A percentile compares a stretch with the other conserved stretches of the same genome.
These are phyloP conservation scores for Dactylellina leptospora DNA, from an alignment of 2,329 filamentous ascomycete genomes.

Conservation along the genomic window DNA sequence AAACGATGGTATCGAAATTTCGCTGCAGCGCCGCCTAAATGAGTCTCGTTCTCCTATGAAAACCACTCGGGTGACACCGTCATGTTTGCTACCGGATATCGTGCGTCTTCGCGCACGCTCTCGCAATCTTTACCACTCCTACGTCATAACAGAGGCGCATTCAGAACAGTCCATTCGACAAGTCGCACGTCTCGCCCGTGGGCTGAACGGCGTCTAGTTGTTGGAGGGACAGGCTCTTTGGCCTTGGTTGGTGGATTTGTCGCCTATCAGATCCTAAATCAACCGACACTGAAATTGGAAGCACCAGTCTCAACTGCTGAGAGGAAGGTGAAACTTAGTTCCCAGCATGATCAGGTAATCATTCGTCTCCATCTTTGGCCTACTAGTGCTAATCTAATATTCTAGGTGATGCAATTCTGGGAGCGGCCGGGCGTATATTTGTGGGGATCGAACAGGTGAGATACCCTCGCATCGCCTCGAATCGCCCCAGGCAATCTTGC, in stretches of 20 bases:
- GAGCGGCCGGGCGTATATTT: constrained; percentile 87
- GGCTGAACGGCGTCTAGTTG: constrained; percentile 2
- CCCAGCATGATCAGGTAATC: constrained; percentile 81
- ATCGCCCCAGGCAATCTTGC: background rate
- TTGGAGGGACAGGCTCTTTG: constrained; percentile 8
- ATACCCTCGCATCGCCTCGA: background rate
- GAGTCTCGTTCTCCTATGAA: no score
- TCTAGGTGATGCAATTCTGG: constrained; percentile 60
- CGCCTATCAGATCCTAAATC: constrained; percentile 19
- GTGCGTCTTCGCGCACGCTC: constrained; percentile 33
- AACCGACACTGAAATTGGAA: constrained; percentile 29
- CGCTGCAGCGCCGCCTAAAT: no score
- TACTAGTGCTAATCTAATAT: background rate
- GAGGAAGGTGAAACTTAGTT: constrained; percentile 67
- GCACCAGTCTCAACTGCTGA: constrained; percentile 13
- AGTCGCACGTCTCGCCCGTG: constrained; percentile 11
- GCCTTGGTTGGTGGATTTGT: constrained; percentile 24
- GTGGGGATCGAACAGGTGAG: constrained; percentile 80
- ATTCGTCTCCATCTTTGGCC: background rate
- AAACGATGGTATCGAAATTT: no score
- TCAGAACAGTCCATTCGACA: constrained; percentile 28
- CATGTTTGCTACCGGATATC: constrained; percentile 37
- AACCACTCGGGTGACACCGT: constrained; percentile 9
- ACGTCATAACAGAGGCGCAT: constrained; percentile 8
- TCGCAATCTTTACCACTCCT: constrained; percentile 23